Conservation (phyloP, 2,329 filamentous ascomycete species). For the Paecilomyces sp. region DNA sequence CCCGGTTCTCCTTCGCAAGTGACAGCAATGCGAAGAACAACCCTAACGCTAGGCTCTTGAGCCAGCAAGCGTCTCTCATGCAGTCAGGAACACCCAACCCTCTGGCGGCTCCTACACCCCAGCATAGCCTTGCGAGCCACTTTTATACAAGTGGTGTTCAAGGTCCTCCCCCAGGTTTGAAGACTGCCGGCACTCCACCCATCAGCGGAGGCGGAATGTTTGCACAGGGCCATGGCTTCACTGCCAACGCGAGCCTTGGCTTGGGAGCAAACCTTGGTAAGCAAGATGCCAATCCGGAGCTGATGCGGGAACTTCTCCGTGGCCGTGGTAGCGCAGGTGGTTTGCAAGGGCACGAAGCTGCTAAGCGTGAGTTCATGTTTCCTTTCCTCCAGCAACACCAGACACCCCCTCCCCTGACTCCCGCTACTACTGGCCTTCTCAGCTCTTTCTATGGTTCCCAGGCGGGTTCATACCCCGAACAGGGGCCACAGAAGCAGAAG, state of each 20-base stretch:
- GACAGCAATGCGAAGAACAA: slow-evolving; percentile 51
- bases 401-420: slow-evolving; percentile 81
- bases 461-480: slow-evolving; percentile 81
- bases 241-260: slow-evolving; percentile 51
- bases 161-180: slow-evolving; percentile 87
- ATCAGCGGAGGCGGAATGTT: slow-evolving; percentile 76
- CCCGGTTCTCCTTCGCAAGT: slow-evolving; percentile 80
- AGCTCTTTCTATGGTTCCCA: slow-evolving; percentile 85
- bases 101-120: slow-evolving; percentile 28
- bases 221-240: slow-evolving; percentile 79
- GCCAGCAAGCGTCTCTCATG: slow-evolving; percentile 42
- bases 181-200: slow-evolving; percentile 89
- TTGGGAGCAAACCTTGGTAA: slow-evolving; percentile 57
- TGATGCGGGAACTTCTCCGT: slow-evolving; percentile 77
- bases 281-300: slow-evolving; percentile 66
- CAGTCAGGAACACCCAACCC: slow-evolving; percentile 31
- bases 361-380: slow-evolving; percentile 98
- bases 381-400: slow-evolving; percentile 86
- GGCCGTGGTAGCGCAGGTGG: slow-evolving; percentile 54
- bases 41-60: slow-evolving; percentile 52
- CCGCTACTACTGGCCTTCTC: slow-evolving; percentile 84
- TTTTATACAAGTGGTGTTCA: slow-evolving; percentile 83
- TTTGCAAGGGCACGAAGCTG: slow-evolving; percentile 70
- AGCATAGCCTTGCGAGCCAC: slow-evolving; percentile 48
- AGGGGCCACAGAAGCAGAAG: slow-evolving; percentile 89